phyloP scores from a whole-genome alignment of 202 grass and related monocot species.

The Panicum virgatum region DNA sequence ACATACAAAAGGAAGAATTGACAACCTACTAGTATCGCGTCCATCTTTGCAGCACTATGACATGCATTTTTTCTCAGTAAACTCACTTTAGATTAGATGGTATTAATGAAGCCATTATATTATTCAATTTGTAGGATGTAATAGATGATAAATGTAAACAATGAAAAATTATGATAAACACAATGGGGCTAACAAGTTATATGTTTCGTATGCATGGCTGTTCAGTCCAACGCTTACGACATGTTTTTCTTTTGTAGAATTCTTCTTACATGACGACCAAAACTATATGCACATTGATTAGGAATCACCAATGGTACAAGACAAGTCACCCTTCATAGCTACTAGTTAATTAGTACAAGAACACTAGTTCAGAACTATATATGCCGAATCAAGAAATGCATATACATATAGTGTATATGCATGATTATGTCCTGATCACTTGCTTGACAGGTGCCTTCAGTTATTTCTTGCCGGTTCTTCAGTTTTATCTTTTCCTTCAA shows the following conservation, averaged over 20 bases:
- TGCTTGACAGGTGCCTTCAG: neutral
- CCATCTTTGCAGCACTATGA: neutral
- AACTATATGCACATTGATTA: slow-evolving; percentile 40
- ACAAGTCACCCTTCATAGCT: neutral
- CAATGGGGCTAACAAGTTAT: neutral
- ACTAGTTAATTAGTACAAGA: slow-evolving; percentile 26
- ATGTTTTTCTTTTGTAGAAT: neutral
- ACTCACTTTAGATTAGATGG: neutral
- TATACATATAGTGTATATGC: slow-evolving; percentile 11
- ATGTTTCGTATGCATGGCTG: neutral
- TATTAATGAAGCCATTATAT: neutral
- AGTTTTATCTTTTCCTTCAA: neutral
- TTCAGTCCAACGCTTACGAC: neutral
- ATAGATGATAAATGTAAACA: neutral
- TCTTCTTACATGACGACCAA: neutral
- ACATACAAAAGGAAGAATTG: neutral
- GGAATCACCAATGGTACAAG: slow-evolving; percentile 9
- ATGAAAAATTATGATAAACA: neutral
- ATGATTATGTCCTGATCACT: neutral
- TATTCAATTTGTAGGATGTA: neutral
- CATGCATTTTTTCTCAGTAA: neutral
- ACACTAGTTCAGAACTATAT: neutral
- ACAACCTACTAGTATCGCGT: accelerated
- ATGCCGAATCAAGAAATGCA: slow-evolving; percentile 4
- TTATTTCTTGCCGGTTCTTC: slow-evolving; percentile 16